Percentiles rank a stretch among this genome's conserved stretches.
Conservation (phyloP, 305 asterid species). For the Fraxinus platypoda region DNA sequence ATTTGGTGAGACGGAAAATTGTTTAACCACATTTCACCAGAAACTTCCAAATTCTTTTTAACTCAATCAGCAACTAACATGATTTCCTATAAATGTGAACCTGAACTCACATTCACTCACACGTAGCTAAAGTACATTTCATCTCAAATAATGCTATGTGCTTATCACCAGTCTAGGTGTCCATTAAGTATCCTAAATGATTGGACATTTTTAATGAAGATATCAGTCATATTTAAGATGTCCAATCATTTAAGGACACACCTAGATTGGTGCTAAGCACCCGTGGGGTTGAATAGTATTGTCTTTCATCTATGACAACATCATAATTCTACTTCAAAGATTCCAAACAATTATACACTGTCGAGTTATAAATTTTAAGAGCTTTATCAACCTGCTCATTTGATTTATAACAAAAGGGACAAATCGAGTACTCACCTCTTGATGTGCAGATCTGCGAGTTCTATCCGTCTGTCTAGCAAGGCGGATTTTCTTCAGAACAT, state of each 20-base stretch:
- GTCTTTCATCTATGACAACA: background rate
- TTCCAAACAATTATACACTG: background rate
- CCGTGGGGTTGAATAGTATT: background rate
- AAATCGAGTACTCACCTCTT: slow-evolving; percentile 59
- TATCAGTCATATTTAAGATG: background rate
- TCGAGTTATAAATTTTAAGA: background rate
- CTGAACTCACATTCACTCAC: background rate
- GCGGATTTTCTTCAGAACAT: slow-evolving; percentile 94
- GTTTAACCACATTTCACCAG: slow-evolving; percentile 1
- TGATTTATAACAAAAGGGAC: background rate
- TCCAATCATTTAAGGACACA: background rate
- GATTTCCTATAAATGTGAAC: background rate
- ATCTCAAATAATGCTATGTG: background rate
- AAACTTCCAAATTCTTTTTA: background rate
- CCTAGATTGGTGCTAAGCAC: background rate
- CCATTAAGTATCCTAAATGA: background rate
- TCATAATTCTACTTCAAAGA: background rate
- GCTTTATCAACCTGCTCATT: background rate
- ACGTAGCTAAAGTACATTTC: slow-evolving; percentile 4
- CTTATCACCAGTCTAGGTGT: background rate
- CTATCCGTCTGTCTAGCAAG: slow-evolving; percentile 97
- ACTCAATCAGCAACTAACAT: background rate
- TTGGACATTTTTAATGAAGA: background rate
- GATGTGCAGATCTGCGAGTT: slow-evolving; percentile 96
- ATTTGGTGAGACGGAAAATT: background rate